Evolutionary conservation across 345 rosid genomes (phyloP).

Genomic region (Ceriops zippeliana): DNA sequence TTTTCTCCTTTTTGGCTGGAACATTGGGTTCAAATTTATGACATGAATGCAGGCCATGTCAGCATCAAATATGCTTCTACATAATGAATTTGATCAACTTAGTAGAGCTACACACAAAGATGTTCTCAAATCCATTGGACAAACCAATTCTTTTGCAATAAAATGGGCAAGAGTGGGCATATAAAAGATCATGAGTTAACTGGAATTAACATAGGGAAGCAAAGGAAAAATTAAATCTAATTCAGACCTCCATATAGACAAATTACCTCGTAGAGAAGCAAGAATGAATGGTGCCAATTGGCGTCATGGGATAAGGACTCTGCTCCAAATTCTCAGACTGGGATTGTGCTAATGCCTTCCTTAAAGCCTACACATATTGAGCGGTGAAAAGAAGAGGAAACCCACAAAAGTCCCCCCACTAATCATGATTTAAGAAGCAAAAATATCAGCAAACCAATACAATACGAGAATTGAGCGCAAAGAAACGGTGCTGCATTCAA

Average conservation of each 20-base stretch:
- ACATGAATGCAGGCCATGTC: too few species aligned
- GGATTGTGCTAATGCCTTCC: slow-evolving; percentile 55
- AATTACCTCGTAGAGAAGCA: slow-evolving; percentile 77
- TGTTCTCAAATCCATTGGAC: too few species aligned
- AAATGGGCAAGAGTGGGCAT: neutral
- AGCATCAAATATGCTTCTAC: neutral
- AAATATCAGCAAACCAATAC: too few species aligned
- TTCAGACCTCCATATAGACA: neutral
- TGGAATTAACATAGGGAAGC: too few species aligned
- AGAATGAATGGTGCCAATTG: slow-evolving; percentile 68
- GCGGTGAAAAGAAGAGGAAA: neutral
- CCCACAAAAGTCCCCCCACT: neutral
- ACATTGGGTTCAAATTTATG: too few species aligned
- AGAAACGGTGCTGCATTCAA: too few species aligned
- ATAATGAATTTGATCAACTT: neutral
- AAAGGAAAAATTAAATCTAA: too few species aligned
- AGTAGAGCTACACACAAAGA: neutral
- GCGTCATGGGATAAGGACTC: slow-evolving; percentile 64
- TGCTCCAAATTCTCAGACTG: slow-evolving; percentile 36
- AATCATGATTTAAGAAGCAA: too few species aligned
- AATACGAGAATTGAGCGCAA: too few species aligned
- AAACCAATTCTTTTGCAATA: neutral
- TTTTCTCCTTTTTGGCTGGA: too few species aligned
- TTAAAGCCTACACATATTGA: slow-evolving; percentile 45
- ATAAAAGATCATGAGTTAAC: too few species aligned